Conservation (phyloP, 345 rosid genomes). For the Pugionium cornutum region DNA sequence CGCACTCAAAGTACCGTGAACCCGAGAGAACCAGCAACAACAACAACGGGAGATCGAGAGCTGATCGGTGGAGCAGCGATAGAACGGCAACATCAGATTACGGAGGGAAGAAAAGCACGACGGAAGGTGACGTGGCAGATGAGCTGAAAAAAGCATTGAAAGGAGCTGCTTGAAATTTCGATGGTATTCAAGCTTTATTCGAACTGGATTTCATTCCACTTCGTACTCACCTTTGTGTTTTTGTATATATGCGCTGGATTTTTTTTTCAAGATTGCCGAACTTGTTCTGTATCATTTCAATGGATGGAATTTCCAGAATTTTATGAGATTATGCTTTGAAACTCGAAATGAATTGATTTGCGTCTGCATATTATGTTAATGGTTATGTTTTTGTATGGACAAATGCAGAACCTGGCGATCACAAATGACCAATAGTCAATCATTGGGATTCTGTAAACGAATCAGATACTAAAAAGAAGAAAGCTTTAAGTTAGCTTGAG, state of each 20-base stretch:
- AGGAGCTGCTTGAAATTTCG: slow-evolving; percentile 40
- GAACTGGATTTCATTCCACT: slow-evolving; percentile 13
- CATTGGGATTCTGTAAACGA: too few species aligned
- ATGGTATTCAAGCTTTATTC: slow-evolving; percentile 7
- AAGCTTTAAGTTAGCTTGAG: too few species aligned
- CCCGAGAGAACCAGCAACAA: slow-evolving; percentile 44
- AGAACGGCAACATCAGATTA: slow-evolving; percentile 39
- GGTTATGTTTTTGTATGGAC: too few species aligned
- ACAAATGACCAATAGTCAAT: too few species aligned
- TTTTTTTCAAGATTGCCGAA: slow-evolving; percentile 7
- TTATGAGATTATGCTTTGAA: slow-evolving; percentile 13
- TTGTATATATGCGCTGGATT: slow-evolving; percentile 17
- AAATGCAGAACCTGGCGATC: neutral
- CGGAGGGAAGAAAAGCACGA: slow-evolving; percentile 37
- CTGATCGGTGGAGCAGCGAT: slow-evolving; percentile 52
- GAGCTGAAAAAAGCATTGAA: slow-evolving; percentile 69
- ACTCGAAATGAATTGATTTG: neutral
- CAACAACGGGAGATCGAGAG: slow-evolving; percentile 39
- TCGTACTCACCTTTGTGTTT: slow-evolving; percentile 6
- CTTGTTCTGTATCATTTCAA: slow-evolving; percentile 26
- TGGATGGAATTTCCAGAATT: slow-evolving; percentile 7
- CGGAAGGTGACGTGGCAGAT: slow-evolving; percentile 58
- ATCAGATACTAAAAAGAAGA: too few species aligned
- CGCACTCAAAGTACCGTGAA: slow-evolving; percentile 49
- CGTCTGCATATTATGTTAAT: neutral